Percentiles rank a stretch among this genome's conserved stretches.
Conservation (phyloP, 768 basidiomycete species). For the Tubosaeta sp. region DNA sequence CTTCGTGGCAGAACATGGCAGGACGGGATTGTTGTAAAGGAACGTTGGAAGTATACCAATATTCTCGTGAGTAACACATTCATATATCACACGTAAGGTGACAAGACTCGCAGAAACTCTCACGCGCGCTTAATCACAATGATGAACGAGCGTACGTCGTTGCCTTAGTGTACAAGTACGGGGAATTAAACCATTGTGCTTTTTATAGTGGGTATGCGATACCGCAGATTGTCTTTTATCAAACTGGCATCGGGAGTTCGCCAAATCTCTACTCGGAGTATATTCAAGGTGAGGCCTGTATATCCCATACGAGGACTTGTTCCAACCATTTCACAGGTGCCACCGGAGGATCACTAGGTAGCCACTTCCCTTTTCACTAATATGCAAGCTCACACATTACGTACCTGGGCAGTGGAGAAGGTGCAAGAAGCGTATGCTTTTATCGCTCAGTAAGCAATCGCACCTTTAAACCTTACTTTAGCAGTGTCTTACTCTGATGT, state of each 20-base stretch:
- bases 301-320: neutral
- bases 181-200: neutral
- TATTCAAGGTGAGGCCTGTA: conserved; percentile 47
- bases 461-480: neutral
- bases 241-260: conserved; percentile 57
- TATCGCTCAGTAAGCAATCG: conserved; percentile 61
- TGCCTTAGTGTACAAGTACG: neutral
- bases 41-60: conserved; percentile 52
- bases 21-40: conserved; percentile 48
- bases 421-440: conserved; percentile 80
- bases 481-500: neutral
- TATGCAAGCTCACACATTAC: conserved; percentile 1
- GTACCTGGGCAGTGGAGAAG: conserved; percentile 49
- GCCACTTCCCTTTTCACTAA: neutral
- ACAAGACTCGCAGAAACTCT: conserved; percentile 40
- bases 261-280: conserved; percentile 54
- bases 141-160: conserved; percentile 38
- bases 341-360: conserved; percentile 62
- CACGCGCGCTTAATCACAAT: conserved; percentile 48
- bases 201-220: conserved; percentile 35
- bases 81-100: neutral
- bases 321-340: conserved; percentile 41
- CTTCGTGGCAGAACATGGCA: conserved; percentile 58
- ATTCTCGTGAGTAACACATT: conserved; percentile 39
- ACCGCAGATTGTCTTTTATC: conserved; percentile 62